Evolutionary conservation across 495 filamentous ascomycete genomes (phyloP).

Genomic region (Letharia lupina): DNA sequence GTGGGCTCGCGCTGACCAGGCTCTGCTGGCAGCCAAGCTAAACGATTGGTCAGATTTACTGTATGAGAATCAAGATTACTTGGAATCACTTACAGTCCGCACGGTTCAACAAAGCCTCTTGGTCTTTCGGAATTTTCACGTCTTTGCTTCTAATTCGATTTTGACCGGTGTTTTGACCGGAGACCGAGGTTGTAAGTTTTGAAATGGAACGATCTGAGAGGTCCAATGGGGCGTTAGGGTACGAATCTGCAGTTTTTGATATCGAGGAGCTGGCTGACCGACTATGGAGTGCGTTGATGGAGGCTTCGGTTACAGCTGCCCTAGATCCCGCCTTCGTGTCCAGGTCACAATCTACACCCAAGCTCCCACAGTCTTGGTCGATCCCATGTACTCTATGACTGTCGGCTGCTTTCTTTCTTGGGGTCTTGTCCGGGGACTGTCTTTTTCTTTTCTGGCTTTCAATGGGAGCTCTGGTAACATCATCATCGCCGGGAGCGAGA

Average conservation of each 20-base stretch:
- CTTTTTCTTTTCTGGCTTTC: neutral
- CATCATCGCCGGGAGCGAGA: neutral
- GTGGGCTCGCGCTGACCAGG: constrained; percentile 24
- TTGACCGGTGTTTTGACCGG: neutral
- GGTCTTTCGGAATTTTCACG: constrained; percentile 50
- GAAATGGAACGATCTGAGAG: neutral
- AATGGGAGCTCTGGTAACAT: neutral
- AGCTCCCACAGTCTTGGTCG: neutral
- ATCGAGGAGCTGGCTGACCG: neutral
- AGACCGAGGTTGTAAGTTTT: neutral
- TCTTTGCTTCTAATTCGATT: constrained; percentile 36
- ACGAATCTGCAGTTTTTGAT: neutral
- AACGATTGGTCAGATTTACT: constrained; percentile 17
- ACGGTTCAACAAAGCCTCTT: constrained; percentile 48
- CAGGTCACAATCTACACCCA: neutral
- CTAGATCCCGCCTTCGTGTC: neutral
- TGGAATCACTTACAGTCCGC: constrained; percentile 38
- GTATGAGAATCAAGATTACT: constrained; percentile 29
- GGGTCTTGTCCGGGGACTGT: neutral
- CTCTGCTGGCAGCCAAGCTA: constrained; percentile 25
- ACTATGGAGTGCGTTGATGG: neutral
- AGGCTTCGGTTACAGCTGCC: neutral
- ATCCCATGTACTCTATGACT: neutral
- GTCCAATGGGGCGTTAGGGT: neutral
- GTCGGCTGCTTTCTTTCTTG: neutral